Percentiles rank a stretch among this genome's conserved stretches.
phyloP scores from a whole-genome alignment of 345 rosid genomes.

The Heritiera littoralis region DNA sequence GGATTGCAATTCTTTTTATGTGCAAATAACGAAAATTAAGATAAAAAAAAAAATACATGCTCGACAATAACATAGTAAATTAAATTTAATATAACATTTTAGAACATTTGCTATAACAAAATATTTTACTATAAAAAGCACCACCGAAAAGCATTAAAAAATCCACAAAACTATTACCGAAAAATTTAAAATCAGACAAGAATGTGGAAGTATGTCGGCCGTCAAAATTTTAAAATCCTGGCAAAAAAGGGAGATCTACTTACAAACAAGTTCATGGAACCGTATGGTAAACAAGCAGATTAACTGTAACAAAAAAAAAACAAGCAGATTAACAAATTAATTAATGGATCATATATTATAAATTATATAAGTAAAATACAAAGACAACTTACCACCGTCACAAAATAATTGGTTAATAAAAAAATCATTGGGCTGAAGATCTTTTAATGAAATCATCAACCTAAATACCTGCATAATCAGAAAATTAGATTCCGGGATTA shows the following conservation, averaged over 20 bases:
- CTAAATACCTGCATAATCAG: conserved; percentile 52
- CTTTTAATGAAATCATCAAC: conserved; percentile 64
- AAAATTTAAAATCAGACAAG: too few relatives aligned
- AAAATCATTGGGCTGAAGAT: conserved; percentile 71
- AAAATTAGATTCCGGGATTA: neutral
- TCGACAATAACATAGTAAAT: too few relatives aligned
- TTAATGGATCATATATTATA: neutral
- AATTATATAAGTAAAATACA: neutral
- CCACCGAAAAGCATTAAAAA: too few relatives aligned
- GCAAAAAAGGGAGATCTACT: conserved; percentile 69
- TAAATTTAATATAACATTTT: too few relatives aligned
- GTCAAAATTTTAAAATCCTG: conserved; percentile 57
- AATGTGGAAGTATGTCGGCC: neutral
- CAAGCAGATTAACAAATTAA: too few relatives aligned
- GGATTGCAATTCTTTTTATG: too few relatives aligned
- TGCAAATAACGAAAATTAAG: too few relatives aligned
- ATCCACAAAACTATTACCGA: too few relatives aligned
- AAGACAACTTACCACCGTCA: conserved; percentile 88
- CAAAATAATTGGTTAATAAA: conserved; percentile 70
- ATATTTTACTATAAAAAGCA: too few relatives aligned
- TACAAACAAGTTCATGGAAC: neutral
- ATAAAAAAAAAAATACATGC: too few relatives aligned
- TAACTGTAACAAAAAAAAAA: neutral
- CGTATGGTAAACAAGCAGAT: neutral
- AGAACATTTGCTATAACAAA: too few relatives aligned